Evolutionary conservation across 257 asterid genomes (phyloP), one percentile per base, ranked within the genome.

Genomic region (Solanum habrochaites): DNA sequence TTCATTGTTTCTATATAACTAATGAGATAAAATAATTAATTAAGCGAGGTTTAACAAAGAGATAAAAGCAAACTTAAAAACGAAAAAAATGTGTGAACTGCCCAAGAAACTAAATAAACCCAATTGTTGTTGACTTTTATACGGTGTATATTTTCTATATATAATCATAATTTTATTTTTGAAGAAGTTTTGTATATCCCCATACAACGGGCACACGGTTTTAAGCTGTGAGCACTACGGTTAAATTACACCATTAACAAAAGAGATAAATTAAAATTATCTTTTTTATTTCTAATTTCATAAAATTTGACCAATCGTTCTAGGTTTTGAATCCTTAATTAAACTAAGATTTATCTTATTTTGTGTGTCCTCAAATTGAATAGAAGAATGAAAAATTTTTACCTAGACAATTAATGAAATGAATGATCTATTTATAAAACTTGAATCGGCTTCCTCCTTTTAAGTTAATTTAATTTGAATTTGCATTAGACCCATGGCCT

Each of bases 41-140:
- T 5, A n/a, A 62, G 6, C 8, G 29, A 9, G 14, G 70, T n/a
- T 52, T 62, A n/a, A n/a, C 71, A 64, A 64, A 5, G 32, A 64
- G 32, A n/a, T 64, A 21, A 58, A 21, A 56, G 66, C 32, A 64
- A 64, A 64, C 71, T n/a, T n/a, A 64, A 64, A n/a, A 64, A n/a
- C 32, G 14, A 64, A 64, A 64, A 62, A 62, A 64, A 64, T 64
- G 32, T 27, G 77, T 70, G 89, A 86, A 90, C 89, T 90, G 91
- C 89, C 88, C 93, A 86, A 89, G 87, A 87, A 86, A 90, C 90
- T 83, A 78, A 90, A 77, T 58, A 78, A 85, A 78, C 43, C 45
- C 27, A 39, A 52, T 40, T 62, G 47, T 47, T 64, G 89, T 91
- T 88, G 93, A 91, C 93, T 88, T 73, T 14, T 80, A 29, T 80